Evolutionary conservation across 257 asterid species (phyloP).

Genomic region (Fraxinus excelsior): DNA sequence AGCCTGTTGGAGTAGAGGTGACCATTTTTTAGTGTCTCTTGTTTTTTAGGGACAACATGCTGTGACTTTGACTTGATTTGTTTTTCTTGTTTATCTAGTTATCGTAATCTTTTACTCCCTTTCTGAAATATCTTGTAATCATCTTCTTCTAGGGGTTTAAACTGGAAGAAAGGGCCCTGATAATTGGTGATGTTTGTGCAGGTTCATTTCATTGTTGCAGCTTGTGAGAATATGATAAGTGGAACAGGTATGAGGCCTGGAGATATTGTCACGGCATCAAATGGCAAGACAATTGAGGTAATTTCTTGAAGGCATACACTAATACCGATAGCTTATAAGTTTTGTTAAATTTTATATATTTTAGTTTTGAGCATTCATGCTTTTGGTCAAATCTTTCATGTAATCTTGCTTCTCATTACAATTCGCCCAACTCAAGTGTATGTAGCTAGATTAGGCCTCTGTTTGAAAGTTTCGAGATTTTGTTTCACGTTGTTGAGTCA

Average conservation of each 20-base stretch:
- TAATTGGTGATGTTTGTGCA: constrained; percentile 32
- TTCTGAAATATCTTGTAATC: not conserved
- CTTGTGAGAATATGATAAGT: constrained; percentile 96
- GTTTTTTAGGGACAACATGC: constrained; percentile 12
- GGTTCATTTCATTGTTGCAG: constrained; percentile 97
- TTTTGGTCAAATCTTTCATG: not conserved
- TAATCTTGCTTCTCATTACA: not conserved
- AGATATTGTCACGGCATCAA: constrained; percentile 85
- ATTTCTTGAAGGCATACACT: constrained; percentile 10
- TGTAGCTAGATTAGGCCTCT: constrained; percentile 2
- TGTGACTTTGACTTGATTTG: constrained; percentile 9
- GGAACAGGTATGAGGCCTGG: constrained; percentile 98
- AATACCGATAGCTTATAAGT: not conserved
- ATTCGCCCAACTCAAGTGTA: not conserved
- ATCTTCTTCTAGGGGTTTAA: constrained; percentile 1
- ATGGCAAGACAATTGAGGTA: constrained; percentile 96
- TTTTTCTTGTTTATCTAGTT: constrained; percentile 10
- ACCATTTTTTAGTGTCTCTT: constrained; percentile 1
- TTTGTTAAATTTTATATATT: constrained; percentile 7
- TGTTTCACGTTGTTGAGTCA: constrained; percentile 6
- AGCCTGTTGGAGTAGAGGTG: constrained; percentile 96
- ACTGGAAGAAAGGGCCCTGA: constrained; percentile 10
- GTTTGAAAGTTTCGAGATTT: not conserved
- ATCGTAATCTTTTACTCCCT: not conserved
- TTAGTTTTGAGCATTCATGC: constrained; percentile 1